These are phyloP conservation scores for Neopestalotiopsis rosae DNA, from an alignment of 2,329 filamentous ascomycete genomes.

Conservation along the genomic window DNA sequence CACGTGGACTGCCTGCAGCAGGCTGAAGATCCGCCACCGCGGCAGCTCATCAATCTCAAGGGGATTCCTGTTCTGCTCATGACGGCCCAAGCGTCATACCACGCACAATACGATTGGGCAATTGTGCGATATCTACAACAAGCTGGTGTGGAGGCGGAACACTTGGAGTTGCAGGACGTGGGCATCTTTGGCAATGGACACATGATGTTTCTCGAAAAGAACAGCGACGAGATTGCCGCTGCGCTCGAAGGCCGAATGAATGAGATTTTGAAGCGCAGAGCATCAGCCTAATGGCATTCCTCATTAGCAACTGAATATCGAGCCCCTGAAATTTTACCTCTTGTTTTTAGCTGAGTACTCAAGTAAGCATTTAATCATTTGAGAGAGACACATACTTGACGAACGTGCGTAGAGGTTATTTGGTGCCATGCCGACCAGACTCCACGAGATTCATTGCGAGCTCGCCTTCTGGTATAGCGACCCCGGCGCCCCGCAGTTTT, in stretches of 20 bases:
- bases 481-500: background rate
- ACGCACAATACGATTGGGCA: constrained; percentile 51
- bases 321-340: background rate
- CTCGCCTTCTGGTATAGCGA: too few species aligned
- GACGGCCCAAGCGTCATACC: constrained; percentile 49
- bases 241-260: constrained; percentile 35
- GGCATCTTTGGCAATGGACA: constrained; percentile 52
- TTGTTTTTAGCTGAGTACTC: background rate
- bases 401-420: too few species aligned
- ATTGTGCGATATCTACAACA: constrained; percentile 47
- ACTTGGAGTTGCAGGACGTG: constrained; percentile 41
- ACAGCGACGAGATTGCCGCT: constrained; percentile 45
- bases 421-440: too few species aligned
- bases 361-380: background rate
- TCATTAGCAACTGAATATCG: background rate
- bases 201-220: constrained; percentile 55
- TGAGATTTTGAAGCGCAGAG: background rate
- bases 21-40: constrained; percentile 37
- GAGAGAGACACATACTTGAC: too few species aligned
- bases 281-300: background rate
- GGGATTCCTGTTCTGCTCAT: constrained; percentile 43
- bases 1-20: constrained; percentile 40
- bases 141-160: constrained; percentile 42
- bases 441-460: too few species aligned
- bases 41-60: constrained; percentile 41